These are phyloP conservation scores for Pythium apleroticum DNA, from an alignment of 352 stramenopile genomes.

Conservation along the genomic window DNA sequence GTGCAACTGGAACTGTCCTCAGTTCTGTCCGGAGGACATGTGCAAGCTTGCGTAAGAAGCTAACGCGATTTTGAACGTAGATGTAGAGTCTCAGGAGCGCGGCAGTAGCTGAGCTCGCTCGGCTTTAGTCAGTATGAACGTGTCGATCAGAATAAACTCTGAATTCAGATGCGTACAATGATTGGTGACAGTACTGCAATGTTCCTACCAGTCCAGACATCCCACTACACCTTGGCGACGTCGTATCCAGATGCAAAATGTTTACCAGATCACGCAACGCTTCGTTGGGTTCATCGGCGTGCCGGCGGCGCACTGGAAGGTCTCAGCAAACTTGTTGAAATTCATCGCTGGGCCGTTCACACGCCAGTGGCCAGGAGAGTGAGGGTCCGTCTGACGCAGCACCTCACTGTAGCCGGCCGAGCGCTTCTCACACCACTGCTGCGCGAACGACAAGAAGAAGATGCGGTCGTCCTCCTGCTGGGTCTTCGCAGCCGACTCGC, in stretches of 20 bases:
- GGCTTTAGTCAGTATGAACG: not conserved
- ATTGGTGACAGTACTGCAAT: too few relatives aligned
- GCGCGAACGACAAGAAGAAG: conserved; percentile 71
- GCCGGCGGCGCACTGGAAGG: conserved; percentile 61
- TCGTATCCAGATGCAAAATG: too few relatives aligned
- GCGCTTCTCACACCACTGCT: conserved; percentile 66
- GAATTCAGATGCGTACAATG: not conserved
- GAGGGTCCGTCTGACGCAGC: conserved; percentile 48
- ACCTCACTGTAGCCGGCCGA: conserved; percentile 45
- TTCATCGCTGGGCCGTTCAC: conserved; percentile 70
- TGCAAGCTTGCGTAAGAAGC: conserved; percentile 25
- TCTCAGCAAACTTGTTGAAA: conserved; percentile 57
- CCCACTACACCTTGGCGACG: too few relatives aligned
- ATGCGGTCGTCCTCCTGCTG: conserved; percentile 42
- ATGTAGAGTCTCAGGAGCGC: not conserved
- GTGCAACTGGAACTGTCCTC: conserved; percentile 44
- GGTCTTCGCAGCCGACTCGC: conserved; percentile 17
- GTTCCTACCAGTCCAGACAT: too few relatives aligned
- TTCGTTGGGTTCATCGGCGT: conserved; percentile 68
- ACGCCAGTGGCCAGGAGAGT: conserved; percentile 64
- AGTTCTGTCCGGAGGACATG: conserved; percentile 35
- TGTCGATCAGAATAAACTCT: not conserved
- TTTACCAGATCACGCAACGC: conserved; percentile 73
- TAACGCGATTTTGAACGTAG: not conserved
- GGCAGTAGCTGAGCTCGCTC: not conserved